These are phyloP conservation scores for Ceratobasidium sp. DNA, from an alignment of 1,284 basidiomycete genomes.

Conservation along the genomic window DNA sequence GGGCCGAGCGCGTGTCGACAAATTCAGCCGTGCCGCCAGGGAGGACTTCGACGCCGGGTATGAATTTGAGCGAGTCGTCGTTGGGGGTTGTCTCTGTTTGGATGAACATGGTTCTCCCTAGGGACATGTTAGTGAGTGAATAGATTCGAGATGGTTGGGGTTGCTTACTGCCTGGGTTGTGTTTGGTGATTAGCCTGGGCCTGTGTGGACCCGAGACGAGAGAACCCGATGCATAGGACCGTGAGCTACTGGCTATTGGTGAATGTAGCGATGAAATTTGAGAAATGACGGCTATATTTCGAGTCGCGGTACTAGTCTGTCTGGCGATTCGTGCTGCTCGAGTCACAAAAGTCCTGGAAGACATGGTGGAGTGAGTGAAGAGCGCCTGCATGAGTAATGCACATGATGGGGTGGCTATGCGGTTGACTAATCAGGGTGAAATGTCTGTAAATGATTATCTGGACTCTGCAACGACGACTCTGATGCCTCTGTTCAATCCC, in stretches of 20 bases:
- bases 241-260: conserved; percentile 5
- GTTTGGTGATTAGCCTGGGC: not conserved
- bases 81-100: conserved; percentile 98
- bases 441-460: conserved; percentile 14
- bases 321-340: conserved; percentile 12
- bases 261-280: not conserved
- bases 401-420: not conserved
- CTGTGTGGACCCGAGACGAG: conserved; percentile 1
- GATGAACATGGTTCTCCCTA: conserved; percentile 86
- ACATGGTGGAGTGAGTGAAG: conserved; percentile 29
- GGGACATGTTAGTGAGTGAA: not conserved
- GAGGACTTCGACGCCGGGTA: conserved; percentile 93
- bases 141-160: not conserved
- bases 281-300: not conserved
- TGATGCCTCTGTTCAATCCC: conserved; percentile 68
- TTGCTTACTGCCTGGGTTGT: conserved; percentile 28
- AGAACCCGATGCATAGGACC: not conserved
- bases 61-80: conserved; percentile 97
- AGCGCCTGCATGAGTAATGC: conserved; percentile 31
- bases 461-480: conserved; percentile 36
- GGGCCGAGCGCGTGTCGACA: conserved; percentile 85
- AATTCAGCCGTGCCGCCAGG: conserved; percentile 91
- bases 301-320: not conserved
- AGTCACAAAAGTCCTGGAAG: conserved; percentile 4
- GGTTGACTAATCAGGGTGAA: not conserved